Evolutionary conservation across 345 rosid species (phyloP).

Genomic region (Tarenaya hassleriana): DNA sequence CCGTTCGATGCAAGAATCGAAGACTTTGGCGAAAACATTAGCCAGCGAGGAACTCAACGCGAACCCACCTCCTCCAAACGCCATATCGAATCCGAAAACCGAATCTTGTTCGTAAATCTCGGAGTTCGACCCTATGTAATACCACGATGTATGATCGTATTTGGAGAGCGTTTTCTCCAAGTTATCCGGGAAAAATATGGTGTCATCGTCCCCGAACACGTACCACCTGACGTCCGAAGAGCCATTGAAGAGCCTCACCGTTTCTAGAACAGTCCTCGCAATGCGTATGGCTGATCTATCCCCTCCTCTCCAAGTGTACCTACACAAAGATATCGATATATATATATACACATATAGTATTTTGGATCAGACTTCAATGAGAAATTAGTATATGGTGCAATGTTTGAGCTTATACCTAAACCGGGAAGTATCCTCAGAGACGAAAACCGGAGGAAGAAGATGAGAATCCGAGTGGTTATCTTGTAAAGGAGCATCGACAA

Average conservation of each 20-base stretch:
- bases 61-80: slow-evolving; percentile 76
- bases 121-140: slow-evolving; percentile 69
- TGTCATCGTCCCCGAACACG: slow-evolving; percentile 82
- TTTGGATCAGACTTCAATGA: too few species aligned
- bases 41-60: slow-evolving; percentile 79
- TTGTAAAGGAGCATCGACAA: slow-evolving; percentile 35
- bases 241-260: slow-evolving; percentile 38
- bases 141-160: slow-evolving; percentile 61
- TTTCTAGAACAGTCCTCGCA: slow-evolving; percentile 60
- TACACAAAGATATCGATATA: background rate
- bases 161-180: slow-evolving; percentile 58
- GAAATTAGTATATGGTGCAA: too few species aligned
- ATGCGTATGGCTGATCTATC: slow-evolving; percentile 66
- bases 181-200: slow-evolving; percentile 57
- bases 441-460: slow-evolving; percentile 38
- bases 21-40: slow-evolving; percentile 49
- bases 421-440: slow-evolving; percentile 59
- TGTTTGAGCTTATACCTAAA: slow-evolving; percentile 30
- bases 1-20: slow-evolving; percentile 75
- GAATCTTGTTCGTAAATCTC: slow-evolving; percentile 59
- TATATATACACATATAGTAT: too few species aligned
- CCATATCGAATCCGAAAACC: slow-evolving; percentile 55
- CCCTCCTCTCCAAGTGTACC: slow-evolving; percentile 47
- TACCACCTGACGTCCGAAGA: slow-evolving; percentile 52
- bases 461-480: slow-evolving; percentile 15